Conservation (phyloP, 345 rosid genomes). For the Stellera chamaejasme region DNA sequence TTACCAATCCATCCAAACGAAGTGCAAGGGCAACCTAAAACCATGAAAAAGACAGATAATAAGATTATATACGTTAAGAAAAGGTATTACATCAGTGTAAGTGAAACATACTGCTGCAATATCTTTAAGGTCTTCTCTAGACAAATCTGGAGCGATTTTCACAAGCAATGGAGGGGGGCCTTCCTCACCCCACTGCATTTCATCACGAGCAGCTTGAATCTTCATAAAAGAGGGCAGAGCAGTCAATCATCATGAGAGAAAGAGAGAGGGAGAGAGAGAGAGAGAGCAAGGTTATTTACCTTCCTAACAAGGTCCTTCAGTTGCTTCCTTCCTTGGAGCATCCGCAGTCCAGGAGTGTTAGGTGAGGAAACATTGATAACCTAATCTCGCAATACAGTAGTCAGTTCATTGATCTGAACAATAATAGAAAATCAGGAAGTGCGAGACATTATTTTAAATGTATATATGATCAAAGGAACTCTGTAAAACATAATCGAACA, state of each 20-base stretch:
- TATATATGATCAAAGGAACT: no score
- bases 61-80: constrained; percentile 15
- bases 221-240: constrained; percentile 17
- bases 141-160: constrained; percentile 94
- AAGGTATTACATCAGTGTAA: constrained; percentile 1
- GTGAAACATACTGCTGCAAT: constrained; percentile 73
- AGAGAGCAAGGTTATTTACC: constrained; percentile 23
- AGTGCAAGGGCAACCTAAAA: constrained; percentile 93
- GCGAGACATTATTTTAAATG: no score
- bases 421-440: no score
- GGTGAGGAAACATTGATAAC: constrained; percentile 98
- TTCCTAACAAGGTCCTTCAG: constrained; percentile 91
- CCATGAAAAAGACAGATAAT: constrained; percentile 17
- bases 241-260: constrained; percentile 1
- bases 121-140: constrained; percentile 93
- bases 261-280: constrained; percentile 3
- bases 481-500: no score
- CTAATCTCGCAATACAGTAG: constrained; percentile 19
- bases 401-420: no score
- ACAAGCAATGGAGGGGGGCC: constrained; percentile 98
- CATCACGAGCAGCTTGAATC: constrained; percentile 99
- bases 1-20: constrained; percentile 95
- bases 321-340: constrained; percentile 95
- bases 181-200: constrained; percentile 99
- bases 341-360: constrained; percentile 89